A percentile compares a stretch with the other conserved stretches of the same genome.
These are phyloP conservation scores for Teunomyces cretensis DNA, from an alignment of 805 yeast species.

Conservation along the genomic window DNA sequence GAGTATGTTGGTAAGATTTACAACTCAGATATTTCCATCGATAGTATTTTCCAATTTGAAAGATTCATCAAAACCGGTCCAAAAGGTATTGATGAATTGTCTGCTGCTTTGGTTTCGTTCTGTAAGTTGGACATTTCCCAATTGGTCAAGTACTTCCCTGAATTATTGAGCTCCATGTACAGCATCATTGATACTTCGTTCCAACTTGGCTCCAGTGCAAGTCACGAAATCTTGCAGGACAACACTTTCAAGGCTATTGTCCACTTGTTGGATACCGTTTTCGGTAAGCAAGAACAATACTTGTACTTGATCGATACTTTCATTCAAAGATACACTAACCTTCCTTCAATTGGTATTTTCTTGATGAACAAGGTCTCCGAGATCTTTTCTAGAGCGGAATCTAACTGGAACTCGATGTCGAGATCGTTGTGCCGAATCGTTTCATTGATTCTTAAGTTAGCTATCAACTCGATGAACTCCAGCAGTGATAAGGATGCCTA, in stretches of 20 bases:
- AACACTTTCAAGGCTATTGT: conserved; percentile 55
- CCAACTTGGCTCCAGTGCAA: conserved; percentile 21
- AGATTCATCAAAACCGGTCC: conserved; percentile 43
- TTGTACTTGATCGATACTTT: conserved; percentile 56
- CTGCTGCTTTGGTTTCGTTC: conserved; percentile 48
- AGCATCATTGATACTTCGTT: conserved; percentile 28
- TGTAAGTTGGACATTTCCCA: conserved; percentile 54
- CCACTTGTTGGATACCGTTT: conserved; percentile 58
- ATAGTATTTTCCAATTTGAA: conserved; percentile 55
- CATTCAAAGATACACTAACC: conserved; percentile 29
- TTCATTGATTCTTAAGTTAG: conserved; percentile 48
- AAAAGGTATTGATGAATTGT: conserved; percentile 43
- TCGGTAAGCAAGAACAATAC: conserved; percentile 67
- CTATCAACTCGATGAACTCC: conserved; percentile 24
- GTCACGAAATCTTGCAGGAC: conserved; percentile 32
- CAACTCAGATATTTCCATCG: conserved; percentile 58
- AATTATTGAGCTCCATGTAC: conserved; percentile 42
- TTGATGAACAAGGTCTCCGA: conserved; percentile 47
- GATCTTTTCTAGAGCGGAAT: conserved; percentile 47
- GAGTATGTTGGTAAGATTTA: conserved; percentile 68
- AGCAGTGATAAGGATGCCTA: conserved; percentile 21
- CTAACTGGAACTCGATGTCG: conserved; percentile 62
- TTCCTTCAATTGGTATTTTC: conserved; percentile 53
- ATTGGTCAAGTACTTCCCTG: conserved; percentile 61
- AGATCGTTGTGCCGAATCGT: conserved; percentile 64